phyloP scores from a whole-genome alignment of 257 asterid species.

The Oldenlandia corymbosa region DNA sequence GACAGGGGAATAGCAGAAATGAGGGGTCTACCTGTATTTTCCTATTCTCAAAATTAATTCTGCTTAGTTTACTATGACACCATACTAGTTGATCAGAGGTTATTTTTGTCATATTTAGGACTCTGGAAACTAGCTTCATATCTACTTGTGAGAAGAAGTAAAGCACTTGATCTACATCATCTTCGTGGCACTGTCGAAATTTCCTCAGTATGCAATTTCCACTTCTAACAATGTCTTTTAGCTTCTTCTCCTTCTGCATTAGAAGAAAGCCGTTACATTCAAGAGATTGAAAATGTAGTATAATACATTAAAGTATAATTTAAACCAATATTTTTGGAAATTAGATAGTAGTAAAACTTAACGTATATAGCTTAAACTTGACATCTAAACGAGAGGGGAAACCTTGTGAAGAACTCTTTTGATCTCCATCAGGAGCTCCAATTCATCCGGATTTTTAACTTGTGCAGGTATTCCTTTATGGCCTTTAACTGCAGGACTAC shows the following conservation, averaged over 20 bases:
- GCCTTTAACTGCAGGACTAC: slow-evolving; percentile 20
- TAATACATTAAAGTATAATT: too few relatives aligned
- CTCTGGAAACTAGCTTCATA: slow-evolving; percentile 73
- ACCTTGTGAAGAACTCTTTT: slow-evolving; percentile 71
- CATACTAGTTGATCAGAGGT: slow-evolving; percentile 66
- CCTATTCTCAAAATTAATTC: slow-evolving; percentile 60
- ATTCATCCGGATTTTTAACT: slow-evolving; percentile 42
- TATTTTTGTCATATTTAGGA: slow-evolving; percentile 61
- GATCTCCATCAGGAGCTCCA: slow-evolving; percentile 45
- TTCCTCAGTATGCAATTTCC: slow-evolving; percentile 66
- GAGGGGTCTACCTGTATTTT: slow-evolving; percentile 62
- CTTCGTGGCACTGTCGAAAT: slow-evolving; percentile 39
- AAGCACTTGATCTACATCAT: slow-evolving; percentile 64
- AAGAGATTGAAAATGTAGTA: background rate
- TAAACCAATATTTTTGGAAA: too few relatives aligned
- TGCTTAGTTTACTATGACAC: slow-evolving; percentile 67
- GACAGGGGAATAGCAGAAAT: slow-evolving; percentile 85
- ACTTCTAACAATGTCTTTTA: slow-evolving; percentile 61
- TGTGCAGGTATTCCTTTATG: slow-evolving; percentile 36
- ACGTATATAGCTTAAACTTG: background rate
- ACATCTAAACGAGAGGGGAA: background rate
- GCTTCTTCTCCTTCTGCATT: slow-evolving; percentile 82
- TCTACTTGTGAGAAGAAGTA: slow-evolving; percentile 77
- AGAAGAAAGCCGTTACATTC: background rate
- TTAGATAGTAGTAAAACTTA: too few relatives aligned